Percentiles rank a stretch among this genome's conserved stretches.
These are phyloP conservation scores for Microcos paniculata DNA, from an alignment of 345 rosid species.

Conservation along the genomic window DNA sequence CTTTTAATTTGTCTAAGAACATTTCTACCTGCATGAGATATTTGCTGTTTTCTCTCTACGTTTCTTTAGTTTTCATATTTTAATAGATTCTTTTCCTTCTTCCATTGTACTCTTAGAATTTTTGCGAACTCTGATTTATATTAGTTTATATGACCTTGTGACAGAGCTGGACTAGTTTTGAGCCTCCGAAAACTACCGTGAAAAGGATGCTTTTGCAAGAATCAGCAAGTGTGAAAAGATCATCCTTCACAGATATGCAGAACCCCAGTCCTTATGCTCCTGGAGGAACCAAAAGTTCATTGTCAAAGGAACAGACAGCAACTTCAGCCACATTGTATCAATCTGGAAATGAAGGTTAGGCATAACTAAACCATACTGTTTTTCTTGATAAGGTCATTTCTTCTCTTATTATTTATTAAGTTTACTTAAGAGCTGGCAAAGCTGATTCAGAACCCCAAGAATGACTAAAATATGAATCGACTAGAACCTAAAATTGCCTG, in stretches of 20 bases:
- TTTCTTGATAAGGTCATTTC: not conserved
- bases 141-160: conserved; percentile 24
- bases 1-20: not conserved
- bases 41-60: not conserved
- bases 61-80: not conserved
- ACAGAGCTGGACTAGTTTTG: conserved; percentile 87
- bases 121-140: not conserved
- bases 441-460: too few relatives aligned
- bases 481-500: too few relatives aligned
- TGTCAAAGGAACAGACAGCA: conserved; percentile 37
- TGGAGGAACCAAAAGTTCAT: conserved; percentile 37
- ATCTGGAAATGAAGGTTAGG: conserved; percentile 55
- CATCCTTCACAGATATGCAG: conserved; percentile 40
- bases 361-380: not conserved
- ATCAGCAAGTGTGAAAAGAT: conserved; percentile 37
- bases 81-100: not conserved
- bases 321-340: conserved; percentile 37
- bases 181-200: conserved; percentile 89
- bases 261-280: conserved; percentile 25
- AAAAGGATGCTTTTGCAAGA: conserved; percentile 80
- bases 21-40: not conserved
- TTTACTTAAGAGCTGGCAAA: not conserved
- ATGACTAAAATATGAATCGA: too few relatives aligned
- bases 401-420: not conserved
- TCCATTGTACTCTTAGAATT: not conserved